Conservation (phyloP, 805 yeast species). For the Tetrapisispora phaffii region DNA sequence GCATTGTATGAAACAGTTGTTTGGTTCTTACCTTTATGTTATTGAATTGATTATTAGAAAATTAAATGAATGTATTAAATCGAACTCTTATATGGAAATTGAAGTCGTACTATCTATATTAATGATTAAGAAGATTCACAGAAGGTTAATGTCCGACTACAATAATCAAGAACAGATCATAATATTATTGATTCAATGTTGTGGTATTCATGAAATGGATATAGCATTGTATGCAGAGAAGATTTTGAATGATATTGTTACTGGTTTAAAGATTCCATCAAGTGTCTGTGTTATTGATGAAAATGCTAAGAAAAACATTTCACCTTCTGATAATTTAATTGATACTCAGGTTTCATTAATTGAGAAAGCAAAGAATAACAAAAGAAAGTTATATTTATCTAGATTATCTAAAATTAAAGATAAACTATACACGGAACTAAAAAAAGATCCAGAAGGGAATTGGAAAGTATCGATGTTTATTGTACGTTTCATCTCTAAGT, state of each 20-base stretch:
- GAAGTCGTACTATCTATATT: constrained; percentile 56
- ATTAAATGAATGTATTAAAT: constrained; percentile 40
- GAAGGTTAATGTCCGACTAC: constrained; percentile 49
- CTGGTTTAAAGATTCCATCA: constrained; percentile 39
- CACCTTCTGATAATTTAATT: constrained; percentile 51
- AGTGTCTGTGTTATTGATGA: constrained; percentile 43
- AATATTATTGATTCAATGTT: constrained; percentile 43
- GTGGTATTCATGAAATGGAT: constrained; percentile 44
- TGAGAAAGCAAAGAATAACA: constrained; percentile 48
- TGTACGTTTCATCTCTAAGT: constrained; percentile 38
- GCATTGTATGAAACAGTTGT: constrained; percentile 56
- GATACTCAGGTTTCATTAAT: constrained; percentile 50
- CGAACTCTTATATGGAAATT: constrained; percentile 43
- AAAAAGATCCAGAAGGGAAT: constrained; percentile 21
- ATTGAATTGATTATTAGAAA: constrained; percentile 34
- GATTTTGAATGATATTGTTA: constrained; percentile 35
- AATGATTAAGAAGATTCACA: constrained; percentile 44
- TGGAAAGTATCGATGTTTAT: constrained; percentile 51
- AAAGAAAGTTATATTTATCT: constrained; percentile 35
- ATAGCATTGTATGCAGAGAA: constrained; percentile 45
- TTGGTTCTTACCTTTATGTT: constrained; percentile 50
- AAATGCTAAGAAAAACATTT: constrained; percentile 33
- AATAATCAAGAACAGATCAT: constrained; percentile 40
- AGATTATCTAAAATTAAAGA: constrained; percentile 37
- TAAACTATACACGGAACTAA: constrained; percentile 18